Evolutionary conservation across 1,139 yeast genomes (phyloP), one percentile per base, ranked within the genome.

Genomic region (Candida frijolesensis): DNA sequence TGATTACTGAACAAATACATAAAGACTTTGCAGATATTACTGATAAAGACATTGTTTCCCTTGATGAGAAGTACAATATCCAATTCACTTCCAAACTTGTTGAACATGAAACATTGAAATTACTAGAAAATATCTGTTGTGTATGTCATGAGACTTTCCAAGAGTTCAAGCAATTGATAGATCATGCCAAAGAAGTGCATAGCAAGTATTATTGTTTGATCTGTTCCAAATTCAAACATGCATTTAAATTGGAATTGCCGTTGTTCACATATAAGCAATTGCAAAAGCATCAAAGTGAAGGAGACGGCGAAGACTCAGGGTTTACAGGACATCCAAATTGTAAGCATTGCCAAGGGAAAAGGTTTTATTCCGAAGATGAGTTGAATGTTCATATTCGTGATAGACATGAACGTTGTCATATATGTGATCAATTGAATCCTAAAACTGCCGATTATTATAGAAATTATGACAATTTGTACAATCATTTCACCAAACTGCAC

Each of bases 251-350:
- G 12, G 98, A 94, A 64, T 74, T 90, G 50, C 76, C 78, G 39
- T 67, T 88, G 18, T 89, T 80, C 64, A 78, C 84, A 1, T 76
- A 76, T 42, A 82, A 82, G 52, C 86, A 83, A 56, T 75, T 94
- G 45, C 83, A 81, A 53, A 77, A 72, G 48, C 99, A 94, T 68
- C 87, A 86, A 63, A 67, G 77, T 5, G 77, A 74, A 41, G 97
- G 97, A 43, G 84, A 80, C 51, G 79, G 76, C 44, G 84, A 79
- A 52, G 79, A 76, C 44, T 67, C 71, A 16, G 97, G 97, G 2
- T 92, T 92, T 65, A 74, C 70, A 10, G 98, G 98, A 0, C 99
- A 94, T 64, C 97, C 98, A 0, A 78, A 79, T 57, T 94, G 99
- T 75, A 83, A 82, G 57, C 89, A 89, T 65, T 94, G 99, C 67